phyloP scores from a whole-genome alignment of 108 stramenopile species.

The Halocafeteria seosinensis region DNA sequence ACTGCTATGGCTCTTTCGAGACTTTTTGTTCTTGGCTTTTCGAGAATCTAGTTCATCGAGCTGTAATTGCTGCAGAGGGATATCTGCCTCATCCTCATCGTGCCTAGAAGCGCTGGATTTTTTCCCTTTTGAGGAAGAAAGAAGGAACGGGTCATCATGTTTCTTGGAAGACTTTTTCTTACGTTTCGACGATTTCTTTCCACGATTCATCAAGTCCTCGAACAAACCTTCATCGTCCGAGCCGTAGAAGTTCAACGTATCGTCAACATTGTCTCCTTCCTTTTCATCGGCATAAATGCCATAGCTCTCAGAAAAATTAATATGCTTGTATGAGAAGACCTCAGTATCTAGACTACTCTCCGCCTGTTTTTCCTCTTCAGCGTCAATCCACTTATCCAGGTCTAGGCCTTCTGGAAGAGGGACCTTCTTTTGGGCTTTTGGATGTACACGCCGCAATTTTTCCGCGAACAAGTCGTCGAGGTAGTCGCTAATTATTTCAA shows the following conservation, averaged over 20 bases:
- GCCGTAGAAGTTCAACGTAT: no score
- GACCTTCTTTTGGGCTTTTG: constrained; percentile 24
- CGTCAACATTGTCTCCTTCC: constrained; percentile 46
- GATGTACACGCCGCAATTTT: background rate
- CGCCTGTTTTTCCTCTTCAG: background rate
- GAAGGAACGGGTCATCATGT: no score
- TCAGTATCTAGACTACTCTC: background rate
- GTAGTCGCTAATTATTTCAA: background rate
- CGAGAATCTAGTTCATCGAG: background rate
- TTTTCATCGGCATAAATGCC: background rate
- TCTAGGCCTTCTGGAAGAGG: constrained; percentile 30
- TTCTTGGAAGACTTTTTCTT: constrained; percentile 52
- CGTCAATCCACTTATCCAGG: constrained; percentile 10
- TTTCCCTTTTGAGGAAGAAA: constrained; percentile 6
- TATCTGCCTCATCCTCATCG: background rate
- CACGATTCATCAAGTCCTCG: background rate
- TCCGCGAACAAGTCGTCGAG: background rate
- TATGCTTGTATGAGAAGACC: constrained; percentile 2
- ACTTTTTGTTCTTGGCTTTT: background rate
- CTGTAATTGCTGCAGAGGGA: background rate
- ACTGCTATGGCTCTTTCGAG: background rate
- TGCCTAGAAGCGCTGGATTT: background rate
- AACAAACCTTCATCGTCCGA: constrained; percentile 9
- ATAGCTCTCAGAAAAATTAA: constrained; percentile 2
- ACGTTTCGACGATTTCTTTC: constrained; percentile 16